Base-by-base conservation (phyloP, 192 early-diverging fungal genomes). In the Coemansia sp. region DNA sequence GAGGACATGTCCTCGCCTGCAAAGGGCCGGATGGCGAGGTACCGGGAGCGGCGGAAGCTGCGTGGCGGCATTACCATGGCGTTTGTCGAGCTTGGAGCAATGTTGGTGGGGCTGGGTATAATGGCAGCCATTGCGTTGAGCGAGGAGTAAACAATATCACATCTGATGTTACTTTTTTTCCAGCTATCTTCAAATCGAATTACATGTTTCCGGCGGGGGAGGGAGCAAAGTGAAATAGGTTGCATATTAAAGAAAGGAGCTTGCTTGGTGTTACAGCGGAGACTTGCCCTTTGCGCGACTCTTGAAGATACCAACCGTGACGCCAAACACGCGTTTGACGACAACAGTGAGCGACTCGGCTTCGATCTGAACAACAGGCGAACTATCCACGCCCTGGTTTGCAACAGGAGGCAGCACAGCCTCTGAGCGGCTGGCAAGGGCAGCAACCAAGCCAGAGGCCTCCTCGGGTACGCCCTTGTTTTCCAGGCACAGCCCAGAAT, bases 121-220 rank as follows among this genome's bases (percentile, higher is more conserved):
- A 89, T 89, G 87, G 76, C 76, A 3, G 52, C 74, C 18, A 89
- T 89, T 69, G 84, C 85, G 7, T 78, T 82, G 64, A 82, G 82
- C 59, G 87, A 87, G 51, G 73, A 70, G 25, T 75, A 60, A 30
- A 7, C n/a, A 1, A n/a, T n/a, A n/a, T n/a, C n/a, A n/a, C n/a
- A n/a, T n/a, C n/a, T n/a, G n/a, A n/a, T n/a, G n/a, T n/a, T n/a
- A n/a, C n/a, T n/a, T n/a, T n/a, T n/a, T n/a, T n/a, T n/a, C n/a
- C n/a, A n/a, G n/a, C n/a, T n/a, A n/a, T n/a, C n/a, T n/a, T n/a
- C n/a, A n/a, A n/a, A n/a, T n/a, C n/a, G n/a, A n/a, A n/a, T n/a
- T n/a, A n/a, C n/a, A n/a, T n/a, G n/a, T n/a, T n/a, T n/a, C n/a
- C n/a, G n/a, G n/a, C n/a, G n/a, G n/a, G n/a, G n/a, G n/a, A n/a